Percentiles rank a stretch among this genome's conserved stretches.
phyloP scores from a whole-genome alignment of 441 rosid genomes.

The Rhodomyrtus psidioides region DNA sequence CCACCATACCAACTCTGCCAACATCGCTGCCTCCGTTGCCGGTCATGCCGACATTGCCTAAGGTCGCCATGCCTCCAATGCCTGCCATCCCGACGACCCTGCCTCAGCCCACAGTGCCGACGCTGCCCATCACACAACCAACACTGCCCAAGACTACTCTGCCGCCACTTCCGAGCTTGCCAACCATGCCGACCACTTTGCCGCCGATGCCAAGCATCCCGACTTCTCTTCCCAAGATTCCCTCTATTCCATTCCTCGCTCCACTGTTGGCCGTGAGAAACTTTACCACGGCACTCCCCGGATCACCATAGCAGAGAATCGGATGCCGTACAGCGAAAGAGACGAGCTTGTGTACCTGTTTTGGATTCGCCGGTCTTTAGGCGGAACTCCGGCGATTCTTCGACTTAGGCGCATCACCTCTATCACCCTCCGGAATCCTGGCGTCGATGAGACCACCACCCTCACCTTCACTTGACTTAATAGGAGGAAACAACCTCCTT shows the following conservation, averaged over 20 bases:
- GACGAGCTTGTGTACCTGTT: too few relatives aligned
- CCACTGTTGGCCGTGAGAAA: too few relatives aligned
- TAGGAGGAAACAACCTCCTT: too few relatives aligned
- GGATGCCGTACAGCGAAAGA: too few relatives aligned
- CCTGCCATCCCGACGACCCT: neutral
- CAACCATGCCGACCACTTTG: neutral
- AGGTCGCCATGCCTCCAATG: neutral
- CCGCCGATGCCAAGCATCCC: neutral
- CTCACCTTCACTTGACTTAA: too few relatives aligned
- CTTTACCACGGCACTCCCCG: too few relatives aligned
- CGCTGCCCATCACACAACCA: neutral
- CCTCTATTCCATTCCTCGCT: neutral
- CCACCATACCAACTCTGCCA: neutral
- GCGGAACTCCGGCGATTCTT: too few relatives aligned
- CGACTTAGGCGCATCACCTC: too few relatives aligned
- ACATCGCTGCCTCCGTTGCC: neutral
- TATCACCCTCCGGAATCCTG: too few relatives aligned
- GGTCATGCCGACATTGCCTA: neutral
- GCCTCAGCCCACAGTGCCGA: neutral
- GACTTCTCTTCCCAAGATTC: neutral
- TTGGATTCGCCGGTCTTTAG: too few relatives aligned
- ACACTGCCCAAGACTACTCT: neutral
- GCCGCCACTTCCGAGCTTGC: neutral
- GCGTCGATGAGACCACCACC: too few relatives aligned
- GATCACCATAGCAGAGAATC: too few relatives aligned